Conservation (phyloP, 352 stramenopile genomes). For the Phytophthora syringae region DNA sequence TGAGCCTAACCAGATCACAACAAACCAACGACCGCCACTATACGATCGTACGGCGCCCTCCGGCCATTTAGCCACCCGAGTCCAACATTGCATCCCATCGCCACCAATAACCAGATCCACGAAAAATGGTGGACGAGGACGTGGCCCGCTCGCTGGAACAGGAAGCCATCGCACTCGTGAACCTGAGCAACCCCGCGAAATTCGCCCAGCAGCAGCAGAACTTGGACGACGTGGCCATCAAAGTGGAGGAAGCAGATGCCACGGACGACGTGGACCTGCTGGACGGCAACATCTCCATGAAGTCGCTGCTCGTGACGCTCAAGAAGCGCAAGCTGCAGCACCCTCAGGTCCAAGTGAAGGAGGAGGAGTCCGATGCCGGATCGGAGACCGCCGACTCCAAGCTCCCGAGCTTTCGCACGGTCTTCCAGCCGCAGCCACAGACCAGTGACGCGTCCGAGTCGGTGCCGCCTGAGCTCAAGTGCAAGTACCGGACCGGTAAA, state of each 20-base stretch:
- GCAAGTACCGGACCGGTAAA: constrained; percentile 88
- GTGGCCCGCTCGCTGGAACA: constrained; percentile 56
- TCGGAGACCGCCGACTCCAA: constrained; percentile 31
- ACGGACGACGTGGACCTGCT: constrained; percentile 24
- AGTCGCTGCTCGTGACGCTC: constrained; percentile 68
- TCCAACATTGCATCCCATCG: constrained; percentile 1
- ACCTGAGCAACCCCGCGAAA: constrained; percentile 50
- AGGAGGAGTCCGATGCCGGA: constrained; percentile 13
- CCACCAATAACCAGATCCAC: too few relatives aligned
- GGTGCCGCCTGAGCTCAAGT: constrained; percentile 59
- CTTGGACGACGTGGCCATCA: constrained; percentile 17
- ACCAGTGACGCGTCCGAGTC: constrained; percentile 12
- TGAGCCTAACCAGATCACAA: constrained; percentile 30
- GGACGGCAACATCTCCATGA: constrained; percentile 68
- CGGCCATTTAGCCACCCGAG: constrained; percentile 22
- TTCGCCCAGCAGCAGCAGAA: constrained; percentile 20
- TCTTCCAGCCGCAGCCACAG: constrained; percentile 49
- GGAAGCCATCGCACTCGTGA: constrained; percentile 77
- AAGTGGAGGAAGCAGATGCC: constrained; percentile 33
- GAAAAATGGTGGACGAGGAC: constrained; percentile 69
- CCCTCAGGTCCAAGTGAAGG: not conserved
- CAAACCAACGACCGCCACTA: constrained; percentile 23
- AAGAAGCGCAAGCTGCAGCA: constrained; percentile 64
- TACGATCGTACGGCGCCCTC: constrained; percentile 28
- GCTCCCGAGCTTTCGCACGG: constrained; percentile 69